A percentile compares a stretch with the other conserved stretches of the same genome.
Conservation (phyloP, 208 protist species). For the Strigomonas galati region DNA sequence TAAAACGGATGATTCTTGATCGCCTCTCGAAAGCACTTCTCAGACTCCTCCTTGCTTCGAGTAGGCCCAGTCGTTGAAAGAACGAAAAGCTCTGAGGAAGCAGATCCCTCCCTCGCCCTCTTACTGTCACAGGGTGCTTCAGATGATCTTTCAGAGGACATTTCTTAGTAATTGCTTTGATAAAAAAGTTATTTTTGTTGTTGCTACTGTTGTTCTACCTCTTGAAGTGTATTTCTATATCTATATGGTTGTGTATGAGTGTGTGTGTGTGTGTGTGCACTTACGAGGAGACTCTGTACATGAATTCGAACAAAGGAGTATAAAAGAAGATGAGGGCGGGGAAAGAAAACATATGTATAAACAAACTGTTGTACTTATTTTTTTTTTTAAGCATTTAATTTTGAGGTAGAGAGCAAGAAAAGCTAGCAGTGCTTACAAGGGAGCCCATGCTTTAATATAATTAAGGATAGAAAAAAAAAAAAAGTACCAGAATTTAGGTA, state of each 20-base stretch:
- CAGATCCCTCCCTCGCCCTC: no score
- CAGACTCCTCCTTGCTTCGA: constrained; percentile 27
- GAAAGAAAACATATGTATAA: background rate
- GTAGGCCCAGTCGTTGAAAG: no score
- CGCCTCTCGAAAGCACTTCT: constrained; percentile 52
- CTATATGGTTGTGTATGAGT: no score
- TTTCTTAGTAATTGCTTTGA: background rate
- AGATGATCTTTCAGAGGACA: background rate
- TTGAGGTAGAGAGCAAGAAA: no score
- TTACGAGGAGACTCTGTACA: background rate
- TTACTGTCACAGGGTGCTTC: no score
- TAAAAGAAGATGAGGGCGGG: background rate
- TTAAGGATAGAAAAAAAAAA: no score
- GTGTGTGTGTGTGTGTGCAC: background rate
- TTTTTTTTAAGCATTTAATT: constrained; percentile 3
- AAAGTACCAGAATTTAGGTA: no score
- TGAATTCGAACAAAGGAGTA: background rate
- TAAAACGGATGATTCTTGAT: constrained; percentile 82
- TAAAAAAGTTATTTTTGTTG: constrained; percentile 3
- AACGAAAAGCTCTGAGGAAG: background rate
- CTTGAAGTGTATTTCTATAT: no score
- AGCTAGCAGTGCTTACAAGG: no score
- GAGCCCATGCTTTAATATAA: no score
- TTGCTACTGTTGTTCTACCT: background rate
- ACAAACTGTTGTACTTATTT: background rate